Percentiles rank a stretch among this genome's conserved stretches.
These are phyloP conservation scores for Hypoxylon sp. DNA, from an alignment of 2,329 filamentous ascomycete genomes.

Conservation along the genomic window DNA sequence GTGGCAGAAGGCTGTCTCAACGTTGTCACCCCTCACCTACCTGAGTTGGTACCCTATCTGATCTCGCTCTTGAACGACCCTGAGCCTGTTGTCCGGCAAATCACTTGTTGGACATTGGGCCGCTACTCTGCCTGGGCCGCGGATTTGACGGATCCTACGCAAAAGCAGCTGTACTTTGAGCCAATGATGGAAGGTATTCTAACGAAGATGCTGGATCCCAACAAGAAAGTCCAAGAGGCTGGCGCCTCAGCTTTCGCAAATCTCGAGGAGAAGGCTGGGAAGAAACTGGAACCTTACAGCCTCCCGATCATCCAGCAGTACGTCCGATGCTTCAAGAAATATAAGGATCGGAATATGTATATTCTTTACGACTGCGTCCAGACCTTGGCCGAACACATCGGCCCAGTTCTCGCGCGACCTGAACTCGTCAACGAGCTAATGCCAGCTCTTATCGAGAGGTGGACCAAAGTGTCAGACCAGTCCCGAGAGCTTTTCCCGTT, in stretches of 20 bases:
- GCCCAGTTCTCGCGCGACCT: conserved; percentile 81
- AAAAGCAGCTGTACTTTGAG: conserved; percentile 85
- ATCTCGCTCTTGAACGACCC: conserved; percentile 85
- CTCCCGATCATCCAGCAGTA: conserved; percentile 92
- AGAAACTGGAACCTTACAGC: conserved; percentile 84
- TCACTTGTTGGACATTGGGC: conserved; percentile 97
- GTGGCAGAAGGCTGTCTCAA: conserved; percentile 95
- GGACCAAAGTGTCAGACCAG: conserved; percentile 87
- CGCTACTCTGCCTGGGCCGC: conserved; percentile 95
- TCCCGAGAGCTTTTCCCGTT: conserved; percentile 94
- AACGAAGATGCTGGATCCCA: conserved; percentile 93
- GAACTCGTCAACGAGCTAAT: conserved; percentile 88
- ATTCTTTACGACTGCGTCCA: conserved; percentile 99
- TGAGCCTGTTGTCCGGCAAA: conserved; percentile 93
- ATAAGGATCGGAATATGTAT: conserved; percentile 99
- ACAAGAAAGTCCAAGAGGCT: conserved; percentile 98
- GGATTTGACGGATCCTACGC: conserved; percentile 72
- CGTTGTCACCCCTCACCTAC: conserved; percentile 89
- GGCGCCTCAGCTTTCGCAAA: conserved; percentile 96
- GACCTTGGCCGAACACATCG: conserved; percentile 92
- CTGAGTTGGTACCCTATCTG: conserved; percentile 89
- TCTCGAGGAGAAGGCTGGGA: conserved; percentile 91
- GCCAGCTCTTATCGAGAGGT: conserved; percentile 90
- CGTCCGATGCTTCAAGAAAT: conserved; percentile 89
- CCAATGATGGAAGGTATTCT: conserved; percentile 98